Evolutionary conservation across 176 grass and related monocot genomes (phyloP).

Genomic region (Phyllostachys edulis): DNA sequence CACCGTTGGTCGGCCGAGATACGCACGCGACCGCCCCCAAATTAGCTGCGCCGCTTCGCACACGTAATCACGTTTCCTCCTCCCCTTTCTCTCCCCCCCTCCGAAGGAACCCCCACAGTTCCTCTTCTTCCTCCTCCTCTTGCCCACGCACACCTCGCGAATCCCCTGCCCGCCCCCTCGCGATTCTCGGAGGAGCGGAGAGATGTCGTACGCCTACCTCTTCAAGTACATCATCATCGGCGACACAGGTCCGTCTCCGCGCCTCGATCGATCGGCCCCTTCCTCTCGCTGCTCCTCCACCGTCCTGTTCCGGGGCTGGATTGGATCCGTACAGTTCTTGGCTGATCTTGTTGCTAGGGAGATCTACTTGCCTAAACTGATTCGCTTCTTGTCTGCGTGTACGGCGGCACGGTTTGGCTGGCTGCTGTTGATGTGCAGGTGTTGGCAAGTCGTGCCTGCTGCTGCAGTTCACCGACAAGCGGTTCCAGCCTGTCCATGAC

Average conservation of each 20-base stretch:
- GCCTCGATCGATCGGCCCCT: neutral
- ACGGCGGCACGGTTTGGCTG: neutral
- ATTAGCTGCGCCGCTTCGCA: neutral
- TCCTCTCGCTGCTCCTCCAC: no score
- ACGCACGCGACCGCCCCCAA: constrained; percentile 12
- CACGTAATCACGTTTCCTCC: constrained; percentile 27
- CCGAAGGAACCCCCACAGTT: neutral
- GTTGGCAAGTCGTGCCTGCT: constrained; percentile 84
- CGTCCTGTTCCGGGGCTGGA: neutral
- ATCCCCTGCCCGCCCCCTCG: neutral
- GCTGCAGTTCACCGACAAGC: constrained; percentile 84
- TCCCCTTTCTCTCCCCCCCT: neutral
- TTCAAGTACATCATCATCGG: constrained; percentile 99
- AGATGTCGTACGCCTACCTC: constrained; percentile 96
- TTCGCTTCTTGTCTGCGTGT: neutral
- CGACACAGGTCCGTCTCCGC: constrained; percentile 60
- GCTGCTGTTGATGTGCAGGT: constrained; percentile 12
- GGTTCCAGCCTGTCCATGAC: constrained; percentile 85
- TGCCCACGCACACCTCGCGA: no score
- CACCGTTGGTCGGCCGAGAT: constrained; percentile 2
- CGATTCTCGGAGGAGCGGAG: neutral
- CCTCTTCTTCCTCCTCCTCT: neutral
- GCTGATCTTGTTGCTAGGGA: neutral
- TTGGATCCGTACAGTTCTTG: neutral
- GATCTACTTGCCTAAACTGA: neutral